Conservation (phyloP, 2,329 filamentous ascomycete species). For the Ascochyta lentis region DNA sequence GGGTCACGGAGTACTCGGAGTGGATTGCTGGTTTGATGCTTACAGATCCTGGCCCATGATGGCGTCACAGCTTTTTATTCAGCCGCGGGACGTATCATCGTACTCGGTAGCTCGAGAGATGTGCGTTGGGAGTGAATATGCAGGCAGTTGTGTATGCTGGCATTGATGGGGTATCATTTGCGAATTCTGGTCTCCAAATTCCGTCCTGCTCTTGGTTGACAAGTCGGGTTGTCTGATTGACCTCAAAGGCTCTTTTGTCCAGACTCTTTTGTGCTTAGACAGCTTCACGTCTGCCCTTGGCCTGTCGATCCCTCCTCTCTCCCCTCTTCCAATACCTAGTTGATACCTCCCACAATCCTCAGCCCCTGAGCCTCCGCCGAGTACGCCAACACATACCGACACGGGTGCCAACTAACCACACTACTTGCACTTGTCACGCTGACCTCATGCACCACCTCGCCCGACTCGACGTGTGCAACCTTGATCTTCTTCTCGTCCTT, state of each 20-base stretch:
- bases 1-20: background rate
- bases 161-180: conserved; percentile 17
- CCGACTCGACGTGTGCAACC: conserved; percentile 75
- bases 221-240: background rate
- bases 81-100: conserved; percentile 3
- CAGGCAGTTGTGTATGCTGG: background rate
- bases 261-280: background rate
- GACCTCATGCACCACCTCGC: conserved; percentile 74
- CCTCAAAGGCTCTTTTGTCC: background rate
- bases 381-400: conserved; percentile 76
- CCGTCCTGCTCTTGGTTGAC: background rate
- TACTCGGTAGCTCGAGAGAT: background rate
- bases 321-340: background rate
- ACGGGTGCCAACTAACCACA: conserved; percentile 78
- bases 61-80: conserved; percentile 4
- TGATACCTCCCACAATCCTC: conserved; percentile 67
- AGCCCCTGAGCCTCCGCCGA: conserved; percentile 68
- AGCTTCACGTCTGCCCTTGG: background rate
- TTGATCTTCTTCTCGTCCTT: conserved; percentile 74
- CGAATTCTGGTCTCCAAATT: background rate
- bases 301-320: background rate
- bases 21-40: conserved; percentile 14
- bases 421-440: conserved; percentile 71
- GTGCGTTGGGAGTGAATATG: background rate
- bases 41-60: conserved; percentile 16